Base-by-base conservation (phyloP, 2,329 filamentous ascomycete genomes). In the Arthrobotrys sphaeroides region DNA sequence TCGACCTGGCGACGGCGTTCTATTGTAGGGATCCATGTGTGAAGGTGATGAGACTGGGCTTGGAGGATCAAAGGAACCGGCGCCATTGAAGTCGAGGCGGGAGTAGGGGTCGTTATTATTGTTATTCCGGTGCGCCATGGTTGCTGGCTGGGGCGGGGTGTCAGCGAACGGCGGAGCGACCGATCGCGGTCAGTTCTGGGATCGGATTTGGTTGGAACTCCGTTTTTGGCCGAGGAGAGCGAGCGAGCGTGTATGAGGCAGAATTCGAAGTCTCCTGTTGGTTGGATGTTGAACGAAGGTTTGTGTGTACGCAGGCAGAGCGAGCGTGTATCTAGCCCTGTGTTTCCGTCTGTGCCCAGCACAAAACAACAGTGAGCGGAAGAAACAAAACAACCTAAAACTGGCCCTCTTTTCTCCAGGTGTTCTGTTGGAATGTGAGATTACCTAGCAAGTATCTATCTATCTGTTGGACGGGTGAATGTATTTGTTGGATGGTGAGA, bases 31-130 rank as follows among this genome's bases (percentile, higher is more conserved):
- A 51, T 77, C 66, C 73, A 77, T 77, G 43, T 66, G 73, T 24
- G 36, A 16, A 26, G 62, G 57, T 33, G 73, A 67, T n/a, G 49
- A 51, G 12, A 75, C 47, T 18, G 72, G 72, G 45, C 55, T 64
- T 26, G 69, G 72, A 59, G 60, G 12, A 20, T 77, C 73, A 51
- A 66, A 77, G 53, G 73, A 72, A 16, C 73, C 67, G 26, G 76
- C 72, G 49, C 70, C 76, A 53, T 78, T 68, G 64, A 79, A 79
- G 59, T 80, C 79, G 13, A 80, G 77, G 43, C 79, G 78, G 67
- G 73, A 74, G 67, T 80, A 80, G 43, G 78, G 73, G 77, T 80
- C 79, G 49, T 77, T 77, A 65, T 65, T 65, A 69, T 64, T 64
- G 26, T 76, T 70, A 33, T 66, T 62, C 4, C 64, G 64, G 47